Percentiles rank a stretch among this genome's conserved stretches.
Evolutionary conservation across 495 filamentous ascomycete species (phyloP).

Genomic region (Oidiodendron maius): DNA sequence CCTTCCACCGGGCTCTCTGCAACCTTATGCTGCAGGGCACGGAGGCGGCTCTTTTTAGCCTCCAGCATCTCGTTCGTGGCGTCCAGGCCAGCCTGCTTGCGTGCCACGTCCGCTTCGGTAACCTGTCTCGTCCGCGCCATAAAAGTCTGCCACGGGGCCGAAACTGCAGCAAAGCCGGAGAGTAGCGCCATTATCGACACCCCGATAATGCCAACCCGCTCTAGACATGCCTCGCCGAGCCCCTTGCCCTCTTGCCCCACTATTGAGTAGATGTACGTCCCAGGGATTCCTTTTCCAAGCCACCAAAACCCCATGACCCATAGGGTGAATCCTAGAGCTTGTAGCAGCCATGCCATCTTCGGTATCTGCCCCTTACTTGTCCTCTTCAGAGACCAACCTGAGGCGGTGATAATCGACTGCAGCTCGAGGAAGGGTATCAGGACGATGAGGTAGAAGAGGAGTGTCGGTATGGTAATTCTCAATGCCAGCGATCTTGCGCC

Average conservation of each 20-base stretch:
- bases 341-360: constrained; percentile 50
- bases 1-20: constrained; percentile 46
- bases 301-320: constrained; percentile 74
- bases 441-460: constrained; percentile 61
- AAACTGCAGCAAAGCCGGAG: constrained; percentile 77
- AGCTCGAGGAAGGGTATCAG: constrained; percentile 68
- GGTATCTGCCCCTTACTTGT: constrained; percentile 40
- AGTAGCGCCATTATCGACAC: constrained; percentile 77
- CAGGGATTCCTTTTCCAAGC: constrained; percentile 58
- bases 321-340: constrained; percentile 45
- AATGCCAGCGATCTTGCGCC: constrained; percentile 55
- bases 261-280: constrained; percentile 29
- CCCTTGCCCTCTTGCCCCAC: constrained; percentile 31
- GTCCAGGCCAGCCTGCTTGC: constrained; percentile 67
- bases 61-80: constrained; percentile 70
- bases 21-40: constrained; percentile 58
- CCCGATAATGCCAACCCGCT: constrained; percentile 73
- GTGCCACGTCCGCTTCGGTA: constrained; percentile 61
- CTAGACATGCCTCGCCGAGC: constrained; percentile 66
- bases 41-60: constrained; percentile 60
- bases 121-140: constrained; percentile 52
- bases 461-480: constrained; percentile 54
- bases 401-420: constrained; percentile 54
- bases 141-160: constrained; percentile 76
- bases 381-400: constrained; percentile 49